A percentile compares a stretch with the other conserved stretches of the same genome.
Conservation (phyloP, 2,329 filamentous ascomycete genomes). For the Phaeosphaeriaceae sp. region DNA sequence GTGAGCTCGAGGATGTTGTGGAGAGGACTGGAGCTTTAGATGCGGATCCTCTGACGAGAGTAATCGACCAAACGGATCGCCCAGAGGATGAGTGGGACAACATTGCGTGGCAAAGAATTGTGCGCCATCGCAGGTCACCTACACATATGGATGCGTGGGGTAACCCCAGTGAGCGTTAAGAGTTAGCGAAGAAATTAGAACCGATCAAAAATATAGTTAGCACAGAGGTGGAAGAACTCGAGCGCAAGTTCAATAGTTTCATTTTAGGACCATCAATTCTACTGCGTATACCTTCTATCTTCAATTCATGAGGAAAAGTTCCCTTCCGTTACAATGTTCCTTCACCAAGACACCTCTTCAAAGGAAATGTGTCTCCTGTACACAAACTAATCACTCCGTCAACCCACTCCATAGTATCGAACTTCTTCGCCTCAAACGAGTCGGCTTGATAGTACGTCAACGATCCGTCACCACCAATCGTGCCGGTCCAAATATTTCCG, state of each 20-base stretch:
- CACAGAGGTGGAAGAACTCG: background rate
- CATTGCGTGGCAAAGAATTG: background rate
- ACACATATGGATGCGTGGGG: background rate
- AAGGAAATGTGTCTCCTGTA: conserved; percentile 45
- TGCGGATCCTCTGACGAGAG: background rate
- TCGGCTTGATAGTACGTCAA: conserved; percentile 43
- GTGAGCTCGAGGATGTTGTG: background rate
- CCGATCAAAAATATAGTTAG: background rate
- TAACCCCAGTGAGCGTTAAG: background rate
- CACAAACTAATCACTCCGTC: conserved; percentile 51
- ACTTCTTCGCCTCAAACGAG: conserved; percentile 42
- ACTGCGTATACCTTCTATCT: background rate
- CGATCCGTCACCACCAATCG: conserved; percentile 37
- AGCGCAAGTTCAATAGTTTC: too few relatives aligned
- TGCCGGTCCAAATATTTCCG: conserved; percentile 48
- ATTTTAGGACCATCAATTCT: too few relatives aligned
- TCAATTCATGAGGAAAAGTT: too few relatives aligned
- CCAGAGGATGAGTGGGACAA: conserved; percentile 1
- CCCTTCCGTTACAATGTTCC: conserved; percentile 41
- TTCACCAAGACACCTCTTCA: conserved; percentile 49
- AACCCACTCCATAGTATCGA: conserved; percentile 48
- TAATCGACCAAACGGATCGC: background rate
- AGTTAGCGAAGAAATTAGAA: background rate
- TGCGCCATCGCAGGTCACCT: background rate
- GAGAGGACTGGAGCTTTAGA: background rate